Base-by-base conservation (phyloP, 495 filamentous ascomycete genomes). In the Aspergillus biplanus region DNA sequence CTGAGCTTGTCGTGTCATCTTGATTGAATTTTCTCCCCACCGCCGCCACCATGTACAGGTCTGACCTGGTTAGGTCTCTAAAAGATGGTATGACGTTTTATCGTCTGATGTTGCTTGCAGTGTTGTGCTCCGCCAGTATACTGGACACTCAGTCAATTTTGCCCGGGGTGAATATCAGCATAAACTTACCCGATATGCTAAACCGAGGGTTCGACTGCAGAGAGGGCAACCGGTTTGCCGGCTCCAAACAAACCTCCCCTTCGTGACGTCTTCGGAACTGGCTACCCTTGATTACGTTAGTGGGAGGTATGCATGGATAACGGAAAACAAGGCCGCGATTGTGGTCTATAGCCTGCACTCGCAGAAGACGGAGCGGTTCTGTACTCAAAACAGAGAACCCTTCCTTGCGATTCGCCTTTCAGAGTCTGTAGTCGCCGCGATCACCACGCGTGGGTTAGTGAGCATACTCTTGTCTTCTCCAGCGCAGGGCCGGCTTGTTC, bases 321-420 rank as follows among this genome's bases (percentile, higher is more conserved):
- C 33, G 42, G 66, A 68, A 3, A 5, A 52, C 4, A 5, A 50
- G 5, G 35, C 60, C 5, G 53, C 47, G 11, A 59, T 73, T 37
- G 21, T 62, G 5, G 52, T 73, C 37, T 35, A 70, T 34, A 34
- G 72, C 47, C 37, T 75, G 15, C 37, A 37, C 34, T 58, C 66
- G 4, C 39, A 48, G 12, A 65, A 49, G 0, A 59, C 54, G 16
- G 56, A 62, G 33, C 52, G 44, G 1, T 62, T 74, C 13, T 70
- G 65, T 18, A 76, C 75, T 1, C 64, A 68, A 1, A 78, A 78
- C 46, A 65, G 76, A 35, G 74, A 77, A 12, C 0, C 13, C 0
- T 54, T 78, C 31, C 9, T 15, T 3, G 15, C 32, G 12, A 18
- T 73, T 12, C 58, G 63, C 1, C 54, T 78, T n/a, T 69, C 72